Percentiles rank a stretch among this genome's conserved stretches.
Evolutionary conservation across 2,329 filamentous ascomycete genomes (phyloP).

Genomic region (Fusarium sp.): DNA sequence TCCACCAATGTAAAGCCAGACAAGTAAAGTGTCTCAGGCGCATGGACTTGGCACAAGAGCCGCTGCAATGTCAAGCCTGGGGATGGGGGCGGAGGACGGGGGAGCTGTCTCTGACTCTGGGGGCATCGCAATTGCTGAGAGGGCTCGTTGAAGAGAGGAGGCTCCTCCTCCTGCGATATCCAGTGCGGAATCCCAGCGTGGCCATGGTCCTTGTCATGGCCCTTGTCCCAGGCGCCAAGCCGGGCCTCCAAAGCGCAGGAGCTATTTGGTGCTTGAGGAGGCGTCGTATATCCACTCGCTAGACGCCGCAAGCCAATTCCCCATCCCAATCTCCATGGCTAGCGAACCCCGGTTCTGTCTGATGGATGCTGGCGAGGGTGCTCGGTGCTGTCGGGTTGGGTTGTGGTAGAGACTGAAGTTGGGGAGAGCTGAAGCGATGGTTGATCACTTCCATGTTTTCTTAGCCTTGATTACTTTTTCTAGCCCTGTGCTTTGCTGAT

Average conservation of each 20-base stretch:
- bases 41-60: conserved; percentile 6
- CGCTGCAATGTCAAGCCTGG: neutral
- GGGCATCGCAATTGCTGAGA: neutral
- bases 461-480: conserved; percentile 4
- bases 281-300: conserved; percentile 24
- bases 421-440: conserved; percentile 9
- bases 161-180: neutral
- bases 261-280: conserved; percentile 25
- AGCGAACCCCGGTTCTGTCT: conserved; percentile 16
- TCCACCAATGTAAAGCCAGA: neutral
- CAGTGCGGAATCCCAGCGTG: conserved; percentile 9
- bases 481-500: neutral
- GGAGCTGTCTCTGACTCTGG: neutral
- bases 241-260: conserved; percentile 19
- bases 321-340: conserved; percentile 37
- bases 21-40: conserved; percentile 3
- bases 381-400: neutral
- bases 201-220: conserved; percentile 13
- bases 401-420: neutral
- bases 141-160: neutral
- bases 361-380: conserved; percentile 4
- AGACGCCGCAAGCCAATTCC: conserved; percentile 36
- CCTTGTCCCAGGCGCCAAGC: conserved; percentile 22
- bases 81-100: neutral
- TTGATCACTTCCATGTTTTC: conserved; percentile 32